Evolutionary conservation across 169 alveolate genomes (phyloP), one percentile per base, ranked within the genome.

Genomic region (Plasmodium gallinaceum): DNA sequence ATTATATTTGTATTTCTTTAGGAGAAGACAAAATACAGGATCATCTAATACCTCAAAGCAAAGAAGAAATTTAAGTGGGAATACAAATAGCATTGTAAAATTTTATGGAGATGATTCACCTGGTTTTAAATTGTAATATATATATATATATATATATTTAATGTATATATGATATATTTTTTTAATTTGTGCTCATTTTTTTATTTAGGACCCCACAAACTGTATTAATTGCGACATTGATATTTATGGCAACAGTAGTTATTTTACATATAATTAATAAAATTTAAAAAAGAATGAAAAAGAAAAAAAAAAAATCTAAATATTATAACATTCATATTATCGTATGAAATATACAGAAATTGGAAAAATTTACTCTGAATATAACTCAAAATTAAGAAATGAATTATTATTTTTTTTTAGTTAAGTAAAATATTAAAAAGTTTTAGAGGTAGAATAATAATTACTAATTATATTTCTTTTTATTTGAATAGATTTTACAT

Each of bases 241-340:
- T 76, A 7, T 94, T 92, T 92, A 94, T 94, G 95, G 96, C 95
- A 54, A 90, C 92, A n/a, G 96, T 94, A 45, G 96, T 94, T 73
- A 80, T 93, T 16, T 60, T 93, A 78, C 96, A 93, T 68, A 92
- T 93, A 46, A 92, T 93, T 22, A 92, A 93, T 48, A 78, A 93
- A 72, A 91, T 93, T 74, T 92, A 93, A 70, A 74, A 57, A 12
- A 42, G 45, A 32, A 26, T 48, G 7, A 45, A 71, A 20, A 32
- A 32, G 39, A 32, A 32, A 32, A 32, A 32, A 32, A 32, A 32
- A 32, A 32, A 32, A 32, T 32, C 4, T 2, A 32, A 32, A 32
- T 32, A 32, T 32, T 32, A 2, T 32, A 4, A 2, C 39, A 2
- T 32, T 32, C 39, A 32, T 32, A 2, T 32, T 4, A 32, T 32